These are phyloP conservation scores for Moniliophthora roreri DNA, from an alignment of 1,284 basidiomycete genomes.

Conservation along the genomic window DNA sequence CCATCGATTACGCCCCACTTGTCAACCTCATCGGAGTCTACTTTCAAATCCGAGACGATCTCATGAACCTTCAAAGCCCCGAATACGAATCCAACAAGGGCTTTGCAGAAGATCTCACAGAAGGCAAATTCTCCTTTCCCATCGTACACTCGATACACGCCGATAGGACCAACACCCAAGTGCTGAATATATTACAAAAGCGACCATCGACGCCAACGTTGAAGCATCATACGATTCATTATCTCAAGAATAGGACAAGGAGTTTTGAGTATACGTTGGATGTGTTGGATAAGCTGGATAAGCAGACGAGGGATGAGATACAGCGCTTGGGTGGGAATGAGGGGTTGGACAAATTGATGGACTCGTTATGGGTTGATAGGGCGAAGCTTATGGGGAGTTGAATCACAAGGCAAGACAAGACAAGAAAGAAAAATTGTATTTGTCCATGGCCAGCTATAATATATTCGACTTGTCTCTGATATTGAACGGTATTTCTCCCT, in stretches of 20 bases:
- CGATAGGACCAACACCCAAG: conserved; percentile 70
- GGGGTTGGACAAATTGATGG: conserved; percentile 44
- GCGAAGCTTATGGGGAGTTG: conserved; percentile 5
- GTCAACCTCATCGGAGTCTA: conserved; percentile 94
- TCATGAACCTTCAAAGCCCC: conserved; percentile 91
- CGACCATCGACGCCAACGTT: conserved; percentile 77
- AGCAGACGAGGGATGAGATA: conserved; percentile 44
- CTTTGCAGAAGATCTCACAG: conserved; percentile 92
- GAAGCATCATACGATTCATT: conserved; percentile 79
- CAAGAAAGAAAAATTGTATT: too few species aligned
- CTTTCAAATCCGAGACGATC: conserved; percentile 97
- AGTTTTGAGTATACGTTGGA: conserved; percentile 71
- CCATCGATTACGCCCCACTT: conserved; percentile 86
- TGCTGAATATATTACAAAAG: conserved; percentile 89
- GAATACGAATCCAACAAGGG: conserved; percentile 93
- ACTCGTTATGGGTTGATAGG: conserved; percentile 34
- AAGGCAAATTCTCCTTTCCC: conserved; percentile 97
- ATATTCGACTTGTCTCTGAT: too few species aligned
- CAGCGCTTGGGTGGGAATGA: conserved; percentile 50
- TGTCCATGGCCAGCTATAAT: too few species aligned
- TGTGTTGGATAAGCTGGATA: conserved; percentile 55
- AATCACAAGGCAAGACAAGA: background rate
- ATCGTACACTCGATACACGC: conserved; percentile 87
- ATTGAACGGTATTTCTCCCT: too few species aligned
- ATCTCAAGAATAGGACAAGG: conserved; percentile 66